phyloP scores from a whole-genome alignment of 768 basidiomycete species.

The Candolleomyces efflorescens region DNA sequence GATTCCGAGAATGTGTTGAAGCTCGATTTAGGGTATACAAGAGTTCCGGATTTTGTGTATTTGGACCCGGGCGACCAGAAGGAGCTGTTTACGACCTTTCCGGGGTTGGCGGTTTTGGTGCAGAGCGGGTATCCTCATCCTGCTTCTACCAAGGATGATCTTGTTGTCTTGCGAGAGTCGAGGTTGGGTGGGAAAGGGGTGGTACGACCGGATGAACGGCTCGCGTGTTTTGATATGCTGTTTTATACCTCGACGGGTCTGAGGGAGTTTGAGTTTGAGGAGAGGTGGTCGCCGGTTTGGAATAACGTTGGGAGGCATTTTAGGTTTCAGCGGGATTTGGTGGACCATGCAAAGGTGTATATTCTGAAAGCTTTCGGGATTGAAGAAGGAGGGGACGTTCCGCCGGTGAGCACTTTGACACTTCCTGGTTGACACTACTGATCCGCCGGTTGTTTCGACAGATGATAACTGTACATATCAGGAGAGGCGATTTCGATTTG shows the following conservation, averaged over 20 bases:
- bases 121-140: not conserved
- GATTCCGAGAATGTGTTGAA: not conserved
- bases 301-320: not conserved
- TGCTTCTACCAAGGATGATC: not conserved
- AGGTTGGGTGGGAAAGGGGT: not conserved
- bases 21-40: not conserved
- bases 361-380: not conserved
- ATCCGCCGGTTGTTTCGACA: too few species aligned
- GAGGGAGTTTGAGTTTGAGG: not conserved
- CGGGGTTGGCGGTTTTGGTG: not conserved
- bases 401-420: too few species aligned
- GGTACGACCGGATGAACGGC: not conserved
- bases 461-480: not conserved
- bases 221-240: constrained; percentile 7
- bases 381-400: not conserved
- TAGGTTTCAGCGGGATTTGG: not conserved
- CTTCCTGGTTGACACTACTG: too few species aligned
- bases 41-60: not conserved
- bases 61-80: not conserved
- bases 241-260: not conserved
- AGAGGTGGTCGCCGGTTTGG: not conserved
- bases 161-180: too few species aligned
- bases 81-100: not conserved
- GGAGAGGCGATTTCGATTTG: not conserved
- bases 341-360: not conserved